A percentile compares a stretch with the other conserved stretches of the same genome.
Evolutionary conservation across 1,284 basidiomycete genomes (phyloP).

Genomic region (Microbotryum saponariae): DNA sequence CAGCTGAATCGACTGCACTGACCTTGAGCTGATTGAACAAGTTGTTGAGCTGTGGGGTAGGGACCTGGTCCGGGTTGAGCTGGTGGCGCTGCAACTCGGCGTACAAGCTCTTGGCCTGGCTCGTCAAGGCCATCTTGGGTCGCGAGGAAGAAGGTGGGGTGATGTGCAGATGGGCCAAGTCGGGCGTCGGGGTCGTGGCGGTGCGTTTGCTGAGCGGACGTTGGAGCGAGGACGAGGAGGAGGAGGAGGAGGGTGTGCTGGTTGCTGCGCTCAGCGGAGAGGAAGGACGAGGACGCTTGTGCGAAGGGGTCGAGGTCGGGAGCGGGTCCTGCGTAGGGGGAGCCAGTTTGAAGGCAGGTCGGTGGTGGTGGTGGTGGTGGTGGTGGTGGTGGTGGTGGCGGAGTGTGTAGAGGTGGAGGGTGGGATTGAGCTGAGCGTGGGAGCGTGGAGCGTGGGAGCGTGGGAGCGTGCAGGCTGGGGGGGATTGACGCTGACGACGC

Average conservation of each 20-base stretch:
- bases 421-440: too few relatives aligned
- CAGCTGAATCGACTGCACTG: background rate
- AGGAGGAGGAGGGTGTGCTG: background rate
- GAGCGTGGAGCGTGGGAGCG: too few relatives aligned
- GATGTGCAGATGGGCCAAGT: conserved; percentile 18
- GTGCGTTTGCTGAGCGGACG: background rate
- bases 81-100: conserved; percentile 34
- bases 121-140: conserved; percentile 47
- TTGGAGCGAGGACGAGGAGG: background rate
- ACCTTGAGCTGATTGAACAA: conserved; percentile 69
- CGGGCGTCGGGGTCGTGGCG: conserved; percentile 1
- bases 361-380: background rate
- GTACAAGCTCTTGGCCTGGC: conserved; percentile 51
- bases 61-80: conserved; percentile 6
- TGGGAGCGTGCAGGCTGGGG: too few relatives aligned
- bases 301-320: background rate
- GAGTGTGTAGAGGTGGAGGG: too few relatives aligned
- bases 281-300: conserved; percentile 25
- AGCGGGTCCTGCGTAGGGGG: background rate
- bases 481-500: too few relatives aligned
- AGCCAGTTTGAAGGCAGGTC: conserved; percentile 7
- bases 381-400: too few relatives aligned
- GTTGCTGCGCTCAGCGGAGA: conserved; percentile 5
- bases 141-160: background rate
- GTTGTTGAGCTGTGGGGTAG: conserved; percentile 45